phyloP scores from a whole-genome alignment of 2,329 filamentous ascomycete species.

The Hirsutella rhossiliensis region DNA sequence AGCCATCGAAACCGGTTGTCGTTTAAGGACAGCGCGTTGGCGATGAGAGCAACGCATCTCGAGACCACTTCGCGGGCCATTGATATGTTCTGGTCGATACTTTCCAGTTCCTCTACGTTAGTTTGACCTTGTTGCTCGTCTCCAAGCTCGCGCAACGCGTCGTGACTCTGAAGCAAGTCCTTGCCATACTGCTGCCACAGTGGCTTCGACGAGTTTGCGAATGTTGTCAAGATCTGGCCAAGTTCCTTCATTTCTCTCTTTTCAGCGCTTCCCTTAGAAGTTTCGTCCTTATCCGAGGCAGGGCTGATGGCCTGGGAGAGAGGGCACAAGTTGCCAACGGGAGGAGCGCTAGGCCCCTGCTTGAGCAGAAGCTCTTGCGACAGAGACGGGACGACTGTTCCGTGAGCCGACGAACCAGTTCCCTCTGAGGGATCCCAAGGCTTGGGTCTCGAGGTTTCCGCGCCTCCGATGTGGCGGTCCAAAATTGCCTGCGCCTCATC shows the following conservation, averaged over 20 bases:
- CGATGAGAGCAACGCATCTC: not conserved
- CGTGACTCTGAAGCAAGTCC: slow-evolving; percentile 5
- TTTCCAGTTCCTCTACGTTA: not conserved
- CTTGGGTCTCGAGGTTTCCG: not conserved
- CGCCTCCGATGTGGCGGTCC: not conserved
- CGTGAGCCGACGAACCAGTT: not conserved
- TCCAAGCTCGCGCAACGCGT: not conserved
- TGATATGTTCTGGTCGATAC: not conserved
- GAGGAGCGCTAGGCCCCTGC: not conserved
- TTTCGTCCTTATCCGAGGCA: not conserved
- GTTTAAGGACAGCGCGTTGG: not conserved
- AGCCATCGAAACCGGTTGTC: slow-evolving; percentile 23
- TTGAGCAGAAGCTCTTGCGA: not conserved
- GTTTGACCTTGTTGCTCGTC: not conserved
- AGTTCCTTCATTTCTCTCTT: not conserved
- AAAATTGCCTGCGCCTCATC: not conserved
- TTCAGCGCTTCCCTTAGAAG: too few relatives aligned
- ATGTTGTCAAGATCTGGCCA: not conserved
- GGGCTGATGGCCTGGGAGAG: not conserved
- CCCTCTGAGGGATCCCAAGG: not conserved
- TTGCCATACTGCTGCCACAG: slow-evolving; percentile 8
- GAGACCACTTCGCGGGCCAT: not conserved
- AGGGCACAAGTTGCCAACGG: not conserved
- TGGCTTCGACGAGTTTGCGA: not conserved
- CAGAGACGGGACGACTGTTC: not conserved